These are phyloP conservation scores for Mycotypha africana DNA, from an alignment of 371 early-diverging fungal genomes.

Conservation along the genomic window DNA sequence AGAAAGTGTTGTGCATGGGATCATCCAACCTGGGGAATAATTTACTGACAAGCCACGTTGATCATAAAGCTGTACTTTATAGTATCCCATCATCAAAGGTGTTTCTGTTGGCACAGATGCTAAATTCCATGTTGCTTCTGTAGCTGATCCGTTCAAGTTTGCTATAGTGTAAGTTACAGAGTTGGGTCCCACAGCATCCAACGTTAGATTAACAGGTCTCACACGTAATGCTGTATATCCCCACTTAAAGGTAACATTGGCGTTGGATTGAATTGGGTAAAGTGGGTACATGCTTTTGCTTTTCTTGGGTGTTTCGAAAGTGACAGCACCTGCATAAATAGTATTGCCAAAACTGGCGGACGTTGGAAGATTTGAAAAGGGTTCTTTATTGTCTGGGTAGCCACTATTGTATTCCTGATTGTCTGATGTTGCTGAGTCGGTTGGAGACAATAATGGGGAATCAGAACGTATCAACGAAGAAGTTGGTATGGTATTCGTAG, in stretches of 20 bases:
- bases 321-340: conserved; percentile 9
- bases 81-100: conserved; percentile 16
- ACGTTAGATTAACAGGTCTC: conserved; percentile 13
- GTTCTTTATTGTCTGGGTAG: too few relatives aligned
- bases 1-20: conserved; percentile 6
- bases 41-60: conserved; percentile 14
- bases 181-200: conserved; percentile 15
- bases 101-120: background rate
- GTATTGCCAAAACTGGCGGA: conserved; percentile 11
- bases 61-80: conserved; percentile 16
- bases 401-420: background rate
- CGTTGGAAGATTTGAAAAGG: conserved; percentile 11
- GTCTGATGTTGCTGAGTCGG: background rate
- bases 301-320: conserved; percentile 13
- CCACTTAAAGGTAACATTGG: conserved; percentile 22
- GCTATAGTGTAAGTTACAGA: conserved; percentile 9
- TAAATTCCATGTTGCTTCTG: conserved; percentile 15
- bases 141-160: conserved; percentile 8
- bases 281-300: conserved; percentile 9
- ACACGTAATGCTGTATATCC: conserved; percentile 6
- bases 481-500: too few relatives aligned
- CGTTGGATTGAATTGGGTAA: conserved; percentile 6
- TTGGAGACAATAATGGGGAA: too few relatives aligned
- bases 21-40: conserved; percentile 5
- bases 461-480: too few relatives aligned